A percentile compares a stretch with the other conserved stretches of the same genome.
Evolutionary conservation across 306 rosid genomes (phyloP).

Genomic region (Carpinus viminea): DNA sequence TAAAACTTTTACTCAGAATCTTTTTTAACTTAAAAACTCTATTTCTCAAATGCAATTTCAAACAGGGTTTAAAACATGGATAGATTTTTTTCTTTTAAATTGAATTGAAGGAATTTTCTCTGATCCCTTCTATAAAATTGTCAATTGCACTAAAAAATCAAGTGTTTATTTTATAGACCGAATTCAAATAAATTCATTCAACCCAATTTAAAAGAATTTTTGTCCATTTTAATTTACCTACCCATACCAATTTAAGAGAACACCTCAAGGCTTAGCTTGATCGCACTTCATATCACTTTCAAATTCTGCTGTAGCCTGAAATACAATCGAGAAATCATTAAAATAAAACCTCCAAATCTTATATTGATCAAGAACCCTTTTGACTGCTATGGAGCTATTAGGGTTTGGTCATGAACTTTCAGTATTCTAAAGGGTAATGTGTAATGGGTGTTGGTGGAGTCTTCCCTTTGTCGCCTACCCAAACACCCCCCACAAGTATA

Average conservation of each 20-base stretch:
- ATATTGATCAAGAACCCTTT: constrained; percentile 33
- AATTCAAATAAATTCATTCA: no score
- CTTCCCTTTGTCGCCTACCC: constrained; percentile 39
- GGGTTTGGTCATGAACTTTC: constrained; percentile 8
- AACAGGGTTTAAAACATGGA: not conserved
- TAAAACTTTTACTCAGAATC: no score
- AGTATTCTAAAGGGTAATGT: not conserved
- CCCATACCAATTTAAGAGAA: constrained; percentile 23
- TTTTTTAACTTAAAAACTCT: no score
- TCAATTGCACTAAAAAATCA: no score
- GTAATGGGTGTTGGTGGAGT: constrained; percentile 44
- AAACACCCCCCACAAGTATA: not conserved
- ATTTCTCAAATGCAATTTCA: no score
- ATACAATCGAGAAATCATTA: constrained; percentile 39
- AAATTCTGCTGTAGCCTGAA: constrained; percentile 3
- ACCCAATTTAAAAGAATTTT: no score
- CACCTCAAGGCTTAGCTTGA: constrained; percentile 32
- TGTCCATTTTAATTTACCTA: constrained; percentile 14
- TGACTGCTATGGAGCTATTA: constrained; percentile 26
- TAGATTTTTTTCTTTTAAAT: no score
- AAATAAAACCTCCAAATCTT: not conserved
- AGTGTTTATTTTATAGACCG: no score
- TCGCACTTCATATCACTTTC: constrained; percentile 41
- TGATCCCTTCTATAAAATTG: no score
- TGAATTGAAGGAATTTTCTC: no score